phyloP scores from a whole-genome alignment of 371 early-diverging fungal genomes.

The Dichotomocladium elegans region DNA sequence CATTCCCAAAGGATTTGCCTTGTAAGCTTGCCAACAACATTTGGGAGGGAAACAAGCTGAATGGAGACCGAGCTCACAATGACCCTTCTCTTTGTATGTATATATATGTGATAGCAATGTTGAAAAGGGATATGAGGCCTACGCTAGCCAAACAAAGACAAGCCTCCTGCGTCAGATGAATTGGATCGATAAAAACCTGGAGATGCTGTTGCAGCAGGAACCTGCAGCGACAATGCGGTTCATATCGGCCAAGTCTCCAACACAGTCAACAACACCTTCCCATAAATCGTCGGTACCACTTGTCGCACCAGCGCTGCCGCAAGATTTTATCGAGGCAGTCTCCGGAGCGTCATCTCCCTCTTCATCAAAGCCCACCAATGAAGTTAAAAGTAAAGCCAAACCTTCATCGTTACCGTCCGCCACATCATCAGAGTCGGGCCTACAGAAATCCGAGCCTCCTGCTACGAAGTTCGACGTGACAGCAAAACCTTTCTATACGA shows the following conservation, averaged over 20 bases:
- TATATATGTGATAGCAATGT: slow-evolving; percentile 35
- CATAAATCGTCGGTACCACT: neutral
- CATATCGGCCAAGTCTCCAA: slow-evolving; percentile 17
- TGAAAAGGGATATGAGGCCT: slow-evolving; percentile 41
- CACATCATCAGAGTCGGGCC: neutral
- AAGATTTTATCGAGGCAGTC: slow-evolving; percentile 3
- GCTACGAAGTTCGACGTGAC: slow-evolving; percentile 3
- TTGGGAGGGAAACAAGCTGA: neutral
- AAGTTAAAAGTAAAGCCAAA: neutral
- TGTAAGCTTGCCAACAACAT: slow-evolving; percentile 33
- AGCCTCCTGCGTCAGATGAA: slow-evolving; percentile 52
- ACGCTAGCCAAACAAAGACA: slow-evolving; percentile 15
- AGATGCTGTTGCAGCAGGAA: slow-evolving; percentile 49
- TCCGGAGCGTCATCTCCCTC: neutral
- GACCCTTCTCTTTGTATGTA: neutral
- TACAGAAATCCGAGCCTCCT: neutral
- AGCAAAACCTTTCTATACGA: slow-evolving; percentile 6
- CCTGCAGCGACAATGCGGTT: slow-evolving; percentile 56
- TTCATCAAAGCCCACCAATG: neutral
- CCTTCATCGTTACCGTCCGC: neutral
- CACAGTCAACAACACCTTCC: slow-evolving; percentile 1
- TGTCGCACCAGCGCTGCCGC: slow-evolving; percentile 14
- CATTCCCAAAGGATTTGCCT: slow-evolving; percentile 62
- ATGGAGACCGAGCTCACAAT: neutral
- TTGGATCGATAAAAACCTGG: slow-evolving; percentile 60